phyloP scores from a whole-genome alignment of 257 asterid species.

The Fraxinus pennsylvanica region DNA sequence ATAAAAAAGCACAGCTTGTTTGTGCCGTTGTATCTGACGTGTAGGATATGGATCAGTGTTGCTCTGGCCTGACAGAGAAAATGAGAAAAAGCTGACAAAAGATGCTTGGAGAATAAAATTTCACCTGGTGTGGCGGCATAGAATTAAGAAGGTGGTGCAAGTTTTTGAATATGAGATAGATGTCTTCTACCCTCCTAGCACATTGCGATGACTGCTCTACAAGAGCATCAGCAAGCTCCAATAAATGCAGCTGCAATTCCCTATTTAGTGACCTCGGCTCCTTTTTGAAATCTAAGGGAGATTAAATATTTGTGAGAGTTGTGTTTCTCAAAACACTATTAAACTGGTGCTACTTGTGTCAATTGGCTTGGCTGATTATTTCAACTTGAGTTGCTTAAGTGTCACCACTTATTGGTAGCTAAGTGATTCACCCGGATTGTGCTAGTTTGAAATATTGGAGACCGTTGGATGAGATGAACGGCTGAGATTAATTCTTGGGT shows the following conservation, averaged over 20 bases:
- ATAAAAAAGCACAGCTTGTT: conserved; percentile 62
- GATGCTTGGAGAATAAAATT: not conserved
- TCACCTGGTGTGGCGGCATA: conserved; percentile 93
- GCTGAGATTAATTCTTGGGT: too few relatives aligned
- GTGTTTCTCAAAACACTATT: too few relatives aligned
- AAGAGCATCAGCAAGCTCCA: conserved; percentile 95
- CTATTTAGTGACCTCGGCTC: conserved; percentile 86
- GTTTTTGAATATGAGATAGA: conserved; percentile 85
- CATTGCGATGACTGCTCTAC: conserved; percentile 93
- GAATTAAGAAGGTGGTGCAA: conserved; percentile 93
- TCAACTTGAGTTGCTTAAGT: too few relatives aligned
- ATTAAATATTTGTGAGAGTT: not conserved
- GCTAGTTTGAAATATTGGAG: too few relatives aligned
- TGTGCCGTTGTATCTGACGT: conserved; percentile 30
- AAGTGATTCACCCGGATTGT: too few relatives aligned
- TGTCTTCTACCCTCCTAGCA: conserved; percentile 95
- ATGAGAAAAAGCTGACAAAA: not conserved
- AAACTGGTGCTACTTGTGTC: too few relatives aligned
- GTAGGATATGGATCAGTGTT: conserved; percentile 79
- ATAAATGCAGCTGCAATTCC: conserved; percentile 76
- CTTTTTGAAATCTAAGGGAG: conserved; percentile 69
- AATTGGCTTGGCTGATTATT: too few relatives aligned
- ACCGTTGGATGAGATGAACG: too few relatives aligned
- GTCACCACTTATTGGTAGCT: too few relatives aligned
- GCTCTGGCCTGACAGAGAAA: conserved; percentile 78